Percentiles rank a stretch among this genome's conserved stretches.
Evolutionary conservation across 495 filamentous ascomycete species (phyloP).

Genomic region (Paragyromitra xinjiangensis): DNA sequence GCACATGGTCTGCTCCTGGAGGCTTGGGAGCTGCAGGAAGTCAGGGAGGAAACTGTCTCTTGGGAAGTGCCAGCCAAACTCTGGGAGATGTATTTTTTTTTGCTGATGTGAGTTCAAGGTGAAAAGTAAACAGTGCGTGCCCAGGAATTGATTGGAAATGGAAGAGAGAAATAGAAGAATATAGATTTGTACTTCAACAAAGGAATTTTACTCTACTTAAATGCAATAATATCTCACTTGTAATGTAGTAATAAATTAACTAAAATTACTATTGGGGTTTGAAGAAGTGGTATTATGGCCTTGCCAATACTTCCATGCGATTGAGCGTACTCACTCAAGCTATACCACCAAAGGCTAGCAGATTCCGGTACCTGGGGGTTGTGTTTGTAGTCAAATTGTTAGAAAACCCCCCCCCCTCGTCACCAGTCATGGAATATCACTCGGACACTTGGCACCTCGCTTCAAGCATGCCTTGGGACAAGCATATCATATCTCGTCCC

Average conservation of each 20-base stretch:
- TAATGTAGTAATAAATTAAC: neutral
- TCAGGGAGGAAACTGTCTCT: too few relatives aligned
- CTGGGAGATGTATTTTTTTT: too few relatives aligned
- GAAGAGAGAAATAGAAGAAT: neutral
- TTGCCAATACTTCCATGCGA: neutral
- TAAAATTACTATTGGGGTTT: neutral
- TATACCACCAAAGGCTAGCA: neutral
- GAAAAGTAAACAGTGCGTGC: neutral
- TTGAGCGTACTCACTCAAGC: neutral
- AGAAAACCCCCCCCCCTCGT: neutral
- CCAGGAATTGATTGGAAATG: neutral
- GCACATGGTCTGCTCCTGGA: too few relatives aligned
- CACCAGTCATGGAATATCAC: neutral
- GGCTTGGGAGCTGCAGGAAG: too few relatives aligned
- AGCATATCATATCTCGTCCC: slow-evolving; percentile 2
- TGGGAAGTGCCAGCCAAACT: too few relatives aligned
- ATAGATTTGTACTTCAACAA: slow-evolving; percentile 3
- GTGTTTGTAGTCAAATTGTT: neutral
- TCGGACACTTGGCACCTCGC: neutral
- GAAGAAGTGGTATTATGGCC: neutral
- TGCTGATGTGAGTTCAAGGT: neutral
- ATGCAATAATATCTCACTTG: neutral
- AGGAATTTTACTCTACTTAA: neutral
- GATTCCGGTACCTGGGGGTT: neutral
- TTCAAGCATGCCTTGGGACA: slow-evolving; percentile 1